Conservation (phyloP, 2,329 filamentous ascomycete genomes). For the Trichophyton mentagrophytes region DNA sequence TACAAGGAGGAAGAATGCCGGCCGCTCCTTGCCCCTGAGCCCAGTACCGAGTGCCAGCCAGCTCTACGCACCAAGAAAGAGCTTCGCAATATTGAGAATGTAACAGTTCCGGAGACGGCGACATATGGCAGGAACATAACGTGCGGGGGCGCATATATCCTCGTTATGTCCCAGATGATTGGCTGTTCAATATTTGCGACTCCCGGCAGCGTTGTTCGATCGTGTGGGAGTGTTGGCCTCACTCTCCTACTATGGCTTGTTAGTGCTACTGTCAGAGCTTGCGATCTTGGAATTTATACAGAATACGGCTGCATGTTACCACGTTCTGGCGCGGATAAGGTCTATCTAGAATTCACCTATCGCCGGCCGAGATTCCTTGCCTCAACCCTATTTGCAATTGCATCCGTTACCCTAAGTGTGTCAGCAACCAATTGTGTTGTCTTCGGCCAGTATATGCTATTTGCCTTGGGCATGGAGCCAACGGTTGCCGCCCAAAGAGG, state of each 20-base stretch:
- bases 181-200: slow-evolving; percentile 62
- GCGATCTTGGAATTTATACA: slow-evolving; percentile 48
- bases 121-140: slow-evolving; percentile 46
- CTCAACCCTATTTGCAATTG: slow-evolving; percentile 50
- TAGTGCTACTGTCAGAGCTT: slow-evolving; percentile 49
- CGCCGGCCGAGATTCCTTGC: slow-evolving; percentile 50
- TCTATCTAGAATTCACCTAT: slow-evolving; percentile 60
- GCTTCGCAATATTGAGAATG: slow-evolving; percentile 37
- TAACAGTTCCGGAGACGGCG: slow-evolving; percentile 48
- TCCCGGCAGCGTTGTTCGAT: slow-evolving; percentile 52
- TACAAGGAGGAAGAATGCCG: background rate
- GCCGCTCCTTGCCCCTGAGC: slow-evolving; percentile 2
- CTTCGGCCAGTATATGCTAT: slow-evolving; percentile 53
- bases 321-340: slow-evolving; percentile 54
- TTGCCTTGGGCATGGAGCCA: slow-evolving; percentile 42
- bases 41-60: background rate
- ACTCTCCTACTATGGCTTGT: slow-evolving; percentile 51
- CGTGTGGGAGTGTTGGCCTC: slow-evolving; percentile 54
- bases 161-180: slow-evolving; percentile 56
- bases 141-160: slow-evolving; percentile 53
- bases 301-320: slow-evolving; percentile 62
- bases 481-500: slow-evolving; percentile 42
- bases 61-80: background rate
- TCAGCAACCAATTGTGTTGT: slow-evolving; percentile 59
- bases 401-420: slow-evolving; percentile 53